Percentiles rank a stretch among this genome's conserved stretches.
These are phyloP conservation scores for Iris pallida DNA, from an alignment of 116 monocot genomes.

Conservation along the genomic window DNA sequence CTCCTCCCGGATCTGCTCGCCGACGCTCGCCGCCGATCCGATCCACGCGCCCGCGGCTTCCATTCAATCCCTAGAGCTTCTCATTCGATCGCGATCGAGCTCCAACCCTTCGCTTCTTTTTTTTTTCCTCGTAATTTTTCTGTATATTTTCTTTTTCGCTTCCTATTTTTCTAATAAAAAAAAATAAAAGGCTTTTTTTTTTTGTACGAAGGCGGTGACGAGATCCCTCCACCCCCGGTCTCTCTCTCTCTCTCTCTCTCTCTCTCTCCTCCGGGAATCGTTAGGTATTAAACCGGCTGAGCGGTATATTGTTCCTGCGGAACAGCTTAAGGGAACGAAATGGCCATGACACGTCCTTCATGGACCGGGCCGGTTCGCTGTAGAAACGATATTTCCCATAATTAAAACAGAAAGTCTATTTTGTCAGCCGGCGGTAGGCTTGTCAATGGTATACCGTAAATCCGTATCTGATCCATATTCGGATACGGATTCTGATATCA, in stretches of 20 bases:
- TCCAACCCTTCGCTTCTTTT: background rate
- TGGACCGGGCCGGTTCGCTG: too few relatives aligned
- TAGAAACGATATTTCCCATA: too few relatives aligned
- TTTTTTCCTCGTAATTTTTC: too few relatives aligned
- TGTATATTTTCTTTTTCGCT: slow-evolving; percentile 4
- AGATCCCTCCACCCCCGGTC: too few relatives aligned
- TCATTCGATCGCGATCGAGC: slow-evolving; percentile 11
- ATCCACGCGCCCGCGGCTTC: slow-evolving; percentile 1
- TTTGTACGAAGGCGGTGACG: slow-evolving; percentile 5
- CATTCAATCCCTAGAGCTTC: slow-evolving; percentile 4
- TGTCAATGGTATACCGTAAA: too few relatives aligned
- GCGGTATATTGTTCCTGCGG: background rate
- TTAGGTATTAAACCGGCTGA: slow-evolving; percentile 2
- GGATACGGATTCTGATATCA: too few relatives aligned
- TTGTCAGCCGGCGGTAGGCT: too few relatives aligned
- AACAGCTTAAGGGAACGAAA: background rate
- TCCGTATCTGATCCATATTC: too few relatives aligned
- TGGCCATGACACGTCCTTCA: too few relatives aligned
- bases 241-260: background rate
- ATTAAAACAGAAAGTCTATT: too few relatives aligned
- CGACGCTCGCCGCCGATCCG: background rate
- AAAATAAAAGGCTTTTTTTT: background rate
- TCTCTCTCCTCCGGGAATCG: background rate
- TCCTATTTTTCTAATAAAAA: background rate
- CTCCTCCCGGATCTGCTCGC: slow-evolving; percentile 15